phyloP scores from a whole-genome alignment of 1,284 basidiomycete species.

The Gymnopus androsaceus region DNA sequence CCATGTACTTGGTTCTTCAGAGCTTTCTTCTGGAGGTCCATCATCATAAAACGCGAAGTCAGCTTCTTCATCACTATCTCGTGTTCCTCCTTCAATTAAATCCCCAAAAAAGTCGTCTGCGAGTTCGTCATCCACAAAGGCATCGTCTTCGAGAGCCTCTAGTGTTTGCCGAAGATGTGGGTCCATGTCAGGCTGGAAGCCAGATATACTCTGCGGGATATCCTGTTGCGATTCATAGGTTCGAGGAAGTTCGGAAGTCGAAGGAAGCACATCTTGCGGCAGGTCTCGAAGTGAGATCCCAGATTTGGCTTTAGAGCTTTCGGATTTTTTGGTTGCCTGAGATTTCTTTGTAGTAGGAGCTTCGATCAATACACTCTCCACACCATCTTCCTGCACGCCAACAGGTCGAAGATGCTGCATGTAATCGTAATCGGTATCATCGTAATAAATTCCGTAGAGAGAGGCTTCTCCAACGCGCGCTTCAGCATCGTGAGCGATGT shows the following conservation, averaged over 20 bases:
- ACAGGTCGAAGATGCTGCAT: constrained; percentile 92
- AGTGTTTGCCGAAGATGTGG: constrained; percentile 91
- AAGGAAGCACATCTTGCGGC: constrained; percentile 75
- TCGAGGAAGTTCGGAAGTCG: constrained; percentile 70
- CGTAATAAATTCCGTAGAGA: constrained; percentile 90
- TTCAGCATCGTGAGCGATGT: constrained; percentile 51
- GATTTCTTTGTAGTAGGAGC: constrained; percentile 52
- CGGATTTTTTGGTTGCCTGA: constrained; percentile 31
- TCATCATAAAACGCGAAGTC: constrained; percentile 76
- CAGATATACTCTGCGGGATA: constrained; percentile 81
- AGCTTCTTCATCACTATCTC: constrained; percentile 51
- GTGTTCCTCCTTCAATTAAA: constrained; percentile 75
- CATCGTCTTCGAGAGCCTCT: constrained; percentile 96
- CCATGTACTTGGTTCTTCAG: constrained; percentile 53
- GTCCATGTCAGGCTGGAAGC: constrained; percentile 96
- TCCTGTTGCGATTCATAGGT: constrained; percentile 75
- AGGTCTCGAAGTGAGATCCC: constrained; percentile 50
- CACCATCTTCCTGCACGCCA: constrained; percentile 73
- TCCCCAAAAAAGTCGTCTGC: constrained; percentile 76
- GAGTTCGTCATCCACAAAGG: constrained; percentile 79
- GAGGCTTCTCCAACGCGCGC: constrained; percentile 84
- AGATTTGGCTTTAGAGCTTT: constrained; percentile 34
- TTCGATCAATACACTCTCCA: constrained; percentile 76
- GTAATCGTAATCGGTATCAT: constrained; percentile 99
- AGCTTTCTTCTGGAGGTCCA: constrained; percentile 38